Percentiles rank a stretch among this genome's conserved stretches.
phyloP scores from a whole-genome alignment of 2,329 filamentous ascomycete genomes.

The Cytospora schulzeri region DNA sequence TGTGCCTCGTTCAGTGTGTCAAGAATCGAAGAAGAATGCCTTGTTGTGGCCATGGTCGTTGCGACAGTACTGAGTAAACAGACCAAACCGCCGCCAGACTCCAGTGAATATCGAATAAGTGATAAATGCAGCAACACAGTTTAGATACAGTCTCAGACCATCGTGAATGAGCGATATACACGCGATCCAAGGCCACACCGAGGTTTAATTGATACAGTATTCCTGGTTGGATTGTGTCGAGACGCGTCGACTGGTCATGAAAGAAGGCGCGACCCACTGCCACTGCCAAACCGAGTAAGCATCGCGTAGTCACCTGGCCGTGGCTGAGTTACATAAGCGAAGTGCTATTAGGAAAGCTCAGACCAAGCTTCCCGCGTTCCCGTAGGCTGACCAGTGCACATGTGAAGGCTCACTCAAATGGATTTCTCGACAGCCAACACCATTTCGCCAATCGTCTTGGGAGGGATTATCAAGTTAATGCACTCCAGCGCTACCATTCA shows the following conservation, averaged over 20 bases:
- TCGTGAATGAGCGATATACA: not conserved
- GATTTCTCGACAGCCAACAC: not conserved
- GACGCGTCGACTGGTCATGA: not conserved
- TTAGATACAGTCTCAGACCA: constrained; percentile 14
- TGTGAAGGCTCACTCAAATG: not conserved
- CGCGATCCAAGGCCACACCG: not conserved
- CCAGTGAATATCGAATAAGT: not conserved
- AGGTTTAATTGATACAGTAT: not conserved
- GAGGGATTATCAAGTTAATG: not conserved
- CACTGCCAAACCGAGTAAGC: not conserved
- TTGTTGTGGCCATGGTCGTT: constrained; percentile 26
- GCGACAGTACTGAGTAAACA: constrained; percentile 8
- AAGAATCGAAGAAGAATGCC: constrained; percentile 41
- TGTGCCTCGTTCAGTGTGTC: constrained; percentile 58
- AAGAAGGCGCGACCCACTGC: not conserved
- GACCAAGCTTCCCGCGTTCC: not conserved
- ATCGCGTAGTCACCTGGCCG: not conserved
- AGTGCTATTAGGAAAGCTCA: not conserved
- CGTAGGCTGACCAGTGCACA: not conserved
- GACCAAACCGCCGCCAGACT: not conserved
- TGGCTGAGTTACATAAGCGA: not conserved
- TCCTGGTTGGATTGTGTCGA: not conserved
- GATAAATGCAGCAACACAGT: not conserved
- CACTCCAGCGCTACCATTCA: not conserved
- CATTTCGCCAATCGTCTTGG: not conserved